Evolutionary conservation across 139 green algal genomes (phyloP), one percentile per base, ranked within the genome.

Genomic region (Mychonastes homosphaera): DNA sequence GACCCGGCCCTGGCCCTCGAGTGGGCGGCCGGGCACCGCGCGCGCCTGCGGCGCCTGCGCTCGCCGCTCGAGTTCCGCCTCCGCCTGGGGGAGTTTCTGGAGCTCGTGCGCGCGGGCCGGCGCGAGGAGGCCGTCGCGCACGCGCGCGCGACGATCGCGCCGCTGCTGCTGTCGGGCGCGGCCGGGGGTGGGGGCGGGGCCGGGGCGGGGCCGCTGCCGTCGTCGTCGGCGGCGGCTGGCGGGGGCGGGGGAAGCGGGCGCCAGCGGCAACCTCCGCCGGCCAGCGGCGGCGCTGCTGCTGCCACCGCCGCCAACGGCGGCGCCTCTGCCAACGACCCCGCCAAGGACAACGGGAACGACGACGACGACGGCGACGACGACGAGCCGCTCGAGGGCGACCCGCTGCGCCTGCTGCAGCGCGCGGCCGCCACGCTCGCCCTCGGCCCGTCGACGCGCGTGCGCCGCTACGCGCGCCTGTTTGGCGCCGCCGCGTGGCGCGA

Each of bases 11-110:
- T 48, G 10, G 89, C 89, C 15, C 78, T 97, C 24, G 66, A 61
- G 0, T 97, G 89, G 89, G 95, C 87, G 53, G 58, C 57, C 3
- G 70, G 84, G 32, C 72, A 97, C 57, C 57, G 61, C 0, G 33
- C 46, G 4, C 65, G 73, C 32, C 75, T 96, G 32, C 70, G 66
- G 19, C 96, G 92, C 67, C 56, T 70, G 46, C 86, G 84, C 56
- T 86, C 68, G 68, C 78, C 65, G 47, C 73, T 97, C 32, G 89
- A 96, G 73, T 97, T 97, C 64, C 76, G 83, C 58, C 74, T 96
- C 26, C 58, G 84, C 7, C 33, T 74, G 53, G 71, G 95, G 81
- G 88, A 95, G 70, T 96, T 95, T 55, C 65, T 97, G 1, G 86
- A 97, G 65, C 76, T 92, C n/a, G 84, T 95, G 38, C 78, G 83